phyloP scores from a whole-genome alignment of 345 rosid species.

The Murraya koenigii region DNA sequence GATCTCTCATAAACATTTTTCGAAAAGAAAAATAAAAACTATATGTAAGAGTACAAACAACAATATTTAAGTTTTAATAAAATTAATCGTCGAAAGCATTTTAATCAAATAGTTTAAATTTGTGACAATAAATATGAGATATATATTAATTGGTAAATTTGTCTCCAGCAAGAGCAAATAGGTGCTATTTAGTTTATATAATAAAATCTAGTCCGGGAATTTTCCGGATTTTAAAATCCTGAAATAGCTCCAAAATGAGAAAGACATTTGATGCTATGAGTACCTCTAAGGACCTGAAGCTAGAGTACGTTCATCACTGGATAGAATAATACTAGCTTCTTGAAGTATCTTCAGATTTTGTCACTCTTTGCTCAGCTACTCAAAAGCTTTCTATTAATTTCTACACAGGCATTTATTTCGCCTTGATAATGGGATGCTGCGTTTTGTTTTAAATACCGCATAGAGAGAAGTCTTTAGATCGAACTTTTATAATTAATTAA shows the following conservation, averaged over 20 bases:
- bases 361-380: slow-evolving; percentile 1
- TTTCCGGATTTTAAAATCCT: too few species aligned
- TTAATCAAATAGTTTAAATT: not conserved
- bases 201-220: too few species aligned
- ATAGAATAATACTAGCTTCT: not conserved
- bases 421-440: slow-evolving; percentile 12
- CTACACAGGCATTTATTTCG: slow-evolving; percentile 16
- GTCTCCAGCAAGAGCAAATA: too few species aligned
- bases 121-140: too few species aligned
- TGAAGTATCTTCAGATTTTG: not conserved
- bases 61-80: too few species aligned
- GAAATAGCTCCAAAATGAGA: too few species aligned
- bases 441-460: not conserved
- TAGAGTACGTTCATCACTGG: not conserved
- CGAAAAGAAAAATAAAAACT: too few species aligned
- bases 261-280: too few species aligned
- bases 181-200: too few species aligned
- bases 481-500: not conserved
- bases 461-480: not conserved
- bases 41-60: too few species aligned
- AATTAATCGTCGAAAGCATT: not conserved
- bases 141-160: too few species aligned
- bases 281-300: not conserved
- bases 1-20: too few species aligned
- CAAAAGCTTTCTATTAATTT: slow-evolving; percentile 9